Evolutionary conservation across 148 eudicot species (phyloP), one percentile per base, ranked within the genome.

Genomic region (Pouteria glomerata): DNA sequence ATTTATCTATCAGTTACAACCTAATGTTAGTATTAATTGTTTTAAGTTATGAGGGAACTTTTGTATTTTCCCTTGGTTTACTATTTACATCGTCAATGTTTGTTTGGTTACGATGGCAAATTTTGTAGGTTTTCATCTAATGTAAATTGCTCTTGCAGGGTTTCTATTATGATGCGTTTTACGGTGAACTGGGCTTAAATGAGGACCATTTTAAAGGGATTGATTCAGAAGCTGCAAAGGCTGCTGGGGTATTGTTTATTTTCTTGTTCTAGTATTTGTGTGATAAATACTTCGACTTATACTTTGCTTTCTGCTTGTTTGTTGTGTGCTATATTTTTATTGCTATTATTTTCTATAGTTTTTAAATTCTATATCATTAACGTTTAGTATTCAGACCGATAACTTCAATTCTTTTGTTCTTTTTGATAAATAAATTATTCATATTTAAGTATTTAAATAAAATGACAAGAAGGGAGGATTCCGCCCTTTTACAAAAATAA

Each of bases 111-210:
- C 35, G 15, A 35, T 68, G 78, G 50, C n/a, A n/a, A 30, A 4
- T 61, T 19, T 5, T 30, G 7, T 30, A 42, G 35, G 14, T 52
- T 61, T 34, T 61, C 34, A 37, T 41, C 33, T 51, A 52, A 57
- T 34, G 51, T 41, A 37, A 33, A 44, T 34, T 29, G 52, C 23
- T 64, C 56, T 62, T 73, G 44, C 84, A 95, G 97, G 99, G 99
- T 57, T 96, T 92, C 74, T 96, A 82, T 73, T 96, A 96, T 81
- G 99, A 96, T 85, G 97, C 89, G 50, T 92, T 85, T 78, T 96
- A 96, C 82, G 99, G 92, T 75, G 97, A 92, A 3, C 74, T 85
- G 83, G 85, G 97, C 71, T 82, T 92, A 79, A 96, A 95, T 65
- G 99, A 95, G 69, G 99, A 88, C 64, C 93, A 95, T 66, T 95